Evolutionary conservation across 208 protist species (phyloP).

Genomic region (Leishmania aethiopica): DNA sequence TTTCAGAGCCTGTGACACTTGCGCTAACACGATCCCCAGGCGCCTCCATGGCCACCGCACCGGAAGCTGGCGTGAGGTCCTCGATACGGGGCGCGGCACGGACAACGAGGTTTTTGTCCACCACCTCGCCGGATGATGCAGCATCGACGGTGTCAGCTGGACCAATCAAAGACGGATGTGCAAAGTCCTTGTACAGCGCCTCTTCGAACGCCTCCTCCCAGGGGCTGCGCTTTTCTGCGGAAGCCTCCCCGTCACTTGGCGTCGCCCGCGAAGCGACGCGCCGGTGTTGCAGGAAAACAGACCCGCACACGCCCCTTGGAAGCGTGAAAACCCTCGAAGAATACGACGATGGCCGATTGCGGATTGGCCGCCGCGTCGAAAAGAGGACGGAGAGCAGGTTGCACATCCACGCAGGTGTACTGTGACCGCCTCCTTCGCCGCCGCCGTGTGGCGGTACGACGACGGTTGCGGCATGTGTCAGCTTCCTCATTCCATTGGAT

Average conservation of each 20-base stretch:
- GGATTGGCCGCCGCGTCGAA: neutral
- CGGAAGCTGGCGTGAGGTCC: neutral
- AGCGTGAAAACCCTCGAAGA: neutral
- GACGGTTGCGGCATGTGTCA: neutral
- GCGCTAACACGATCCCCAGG: neutral
- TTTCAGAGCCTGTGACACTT: neutral
- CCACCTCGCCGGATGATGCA: neutral
- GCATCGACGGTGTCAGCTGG: neutral
- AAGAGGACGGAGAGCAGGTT: neutral
- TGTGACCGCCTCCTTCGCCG: neutral
- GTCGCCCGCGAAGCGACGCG: neutral
- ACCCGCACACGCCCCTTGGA: neutral
- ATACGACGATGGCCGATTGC: neutral
- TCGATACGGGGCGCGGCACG: neutral
- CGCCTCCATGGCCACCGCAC: neutral
- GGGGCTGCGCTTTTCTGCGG: neutral
- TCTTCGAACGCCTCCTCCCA: slow-evolving; percentile 19
- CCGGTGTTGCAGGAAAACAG: neutral
- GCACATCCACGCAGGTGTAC: neutral
- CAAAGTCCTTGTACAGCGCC: slow-evolving; percentile 12
- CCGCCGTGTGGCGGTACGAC: neutral
- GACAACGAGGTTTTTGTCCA: neutral
- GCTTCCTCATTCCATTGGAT: slow-evolving; percentile 6
- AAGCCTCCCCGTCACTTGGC: neutral
- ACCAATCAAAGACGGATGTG: neutral